A percentile compares a stretch with the other conserved stretches of the same genome.
Conservation (phyloP, 208 protist genomes). For the Leptomonas pyrrhocoris region DNA sequence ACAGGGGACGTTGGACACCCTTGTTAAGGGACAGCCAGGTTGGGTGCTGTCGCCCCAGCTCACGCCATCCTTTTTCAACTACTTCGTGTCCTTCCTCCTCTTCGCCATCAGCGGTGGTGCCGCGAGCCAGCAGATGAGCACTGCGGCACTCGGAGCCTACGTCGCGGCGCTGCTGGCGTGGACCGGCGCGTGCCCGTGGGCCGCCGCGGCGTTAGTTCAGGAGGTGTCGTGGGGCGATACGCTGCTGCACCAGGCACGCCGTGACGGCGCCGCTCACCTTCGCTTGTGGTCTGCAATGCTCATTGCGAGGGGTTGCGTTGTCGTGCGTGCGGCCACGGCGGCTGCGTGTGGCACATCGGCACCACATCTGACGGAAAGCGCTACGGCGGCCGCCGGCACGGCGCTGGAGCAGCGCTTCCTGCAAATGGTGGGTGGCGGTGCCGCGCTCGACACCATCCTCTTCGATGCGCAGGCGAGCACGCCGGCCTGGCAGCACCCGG, state of each 20-base stretch:
- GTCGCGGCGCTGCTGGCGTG: slow-evolving; percentile 52
- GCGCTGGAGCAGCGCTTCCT: slow-evolving; percentile 54
- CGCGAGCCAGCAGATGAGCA: slow-evolving; percentile 57
- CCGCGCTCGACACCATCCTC: slow-evolving; percentile 71
- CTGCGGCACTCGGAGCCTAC: slow-evolving; percentile 66
- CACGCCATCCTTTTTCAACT: slow-evolving; percentile 46
- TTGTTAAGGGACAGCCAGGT: slow-evolving; percentile 32
- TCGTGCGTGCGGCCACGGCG: slow-evolving; percentile 8
- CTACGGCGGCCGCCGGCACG: slow-evolving; percentile 10
- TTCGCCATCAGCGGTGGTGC: slow-evolving; percentile 55
- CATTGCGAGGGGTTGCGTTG: slow-evolving; percentile 50
- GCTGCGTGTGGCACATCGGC: slow-evolving; percentile 3
- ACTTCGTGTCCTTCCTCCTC: slow-evolving; percentile 52
- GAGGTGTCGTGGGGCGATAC: slow-evolving; percentile 46
- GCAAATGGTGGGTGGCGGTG: slow-evolving; percentile 50
- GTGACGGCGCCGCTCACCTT: slow-evolving; percentile 53
- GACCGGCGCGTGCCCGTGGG: slow-evolving; percentile 27
- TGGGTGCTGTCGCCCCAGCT: slow-evolving; percentile 20
- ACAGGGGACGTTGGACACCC: slow-evolving; percentile 11
- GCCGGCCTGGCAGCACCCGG: slow-evolving; percentile 61
- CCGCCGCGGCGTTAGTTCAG: slow-evolving; percentile 37
- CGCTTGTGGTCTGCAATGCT: slow-evolving; percentile 74
- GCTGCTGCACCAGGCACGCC: slow-evolving; percentile 50
- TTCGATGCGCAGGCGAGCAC: slow-evolving; percentile 73
- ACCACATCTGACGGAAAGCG: background rate